Evolutionary conservation across 495 filamentous ascomycete genomes (phyloP), one percentile per base, ranked within the genome.

Genomic region (Hypoxylon rickii): DNA sequence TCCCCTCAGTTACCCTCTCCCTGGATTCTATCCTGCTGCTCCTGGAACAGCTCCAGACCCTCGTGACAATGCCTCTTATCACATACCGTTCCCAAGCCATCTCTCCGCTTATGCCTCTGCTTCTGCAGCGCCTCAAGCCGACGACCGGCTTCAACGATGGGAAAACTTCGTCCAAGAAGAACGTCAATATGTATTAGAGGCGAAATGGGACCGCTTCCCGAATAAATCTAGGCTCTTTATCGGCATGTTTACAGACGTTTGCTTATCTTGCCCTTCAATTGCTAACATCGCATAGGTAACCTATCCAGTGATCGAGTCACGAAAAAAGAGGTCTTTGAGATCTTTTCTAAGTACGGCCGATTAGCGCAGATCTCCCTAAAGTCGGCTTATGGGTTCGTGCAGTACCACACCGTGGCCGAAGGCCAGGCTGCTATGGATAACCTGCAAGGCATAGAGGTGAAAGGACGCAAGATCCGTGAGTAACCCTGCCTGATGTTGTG

Each of bases 361-460:
- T 75, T 98, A 29, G 93, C 93, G 2, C 94, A 98, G 68, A 90
- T 98, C 32, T 96, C 92, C 1, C 89, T 98, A 65, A 97, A 97
- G 66, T 90, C 92, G 69, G 92, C 92, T 1, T 98, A 96, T 73
- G 94, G 94, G 3, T 98, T 98, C 64, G 91, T 97, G 33, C 94
- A 98, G 67, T 98, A 93, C 55, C 79, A 96, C 47, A 89, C 91
- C 29, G 73, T 83, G 3, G 74, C 74, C 10, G 86, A 90, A 60
- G 94, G 90, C 58, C 76, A 82, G 52, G 75, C 77, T 20, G 91
- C 92, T 11, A 79, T 97, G 51, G 79, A 88, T 18, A 74, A 74
- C 3, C 86, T 96, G 55, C 89, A 97, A 71, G 90, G 89, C 3
- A 81, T 82, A 17, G 75, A 89, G 17, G 79, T 97, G 5, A 80